Conservation (phyloP, 2,329 filamentous ascomycete genomes). For the Hirsutella minnesotensis region DNA sequence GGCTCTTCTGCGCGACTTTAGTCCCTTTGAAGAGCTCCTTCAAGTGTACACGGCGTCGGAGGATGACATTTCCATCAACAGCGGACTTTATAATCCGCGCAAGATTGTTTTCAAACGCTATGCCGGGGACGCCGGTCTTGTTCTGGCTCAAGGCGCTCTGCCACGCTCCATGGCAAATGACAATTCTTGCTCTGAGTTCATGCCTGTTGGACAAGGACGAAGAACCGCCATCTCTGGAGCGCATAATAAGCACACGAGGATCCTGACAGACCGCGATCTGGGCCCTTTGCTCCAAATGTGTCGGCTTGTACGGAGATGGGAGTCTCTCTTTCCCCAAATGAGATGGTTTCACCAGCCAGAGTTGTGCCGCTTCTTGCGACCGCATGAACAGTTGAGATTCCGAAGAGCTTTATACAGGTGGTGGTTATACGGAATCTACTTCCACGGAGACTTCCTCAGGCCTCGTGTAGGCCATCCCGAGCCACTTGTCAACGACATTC, state of each 20-base stretch:
- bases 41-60: constrained; percentile 31
- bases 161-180: neutral
- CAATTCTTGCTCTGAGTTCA: constrained; percentile 7
- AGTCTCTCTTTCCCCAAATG: constrained; percentile 28
- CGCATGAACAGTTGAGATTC: constrained; percentile 32
- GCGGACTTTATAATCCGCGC: constrained; percentile 25
- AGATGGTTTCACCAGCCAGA: constrained; percentile 34
- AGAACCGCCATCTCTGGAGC: constrained; percentile 5
- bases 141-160: constrained; percentile 7
- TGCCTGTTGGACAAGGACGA: constrained; percentile 10
- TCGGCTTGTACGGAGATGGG: constrained; percentile 24
- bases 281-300: constrained; percentile 21
- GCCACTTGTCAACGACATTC: constrained; percentile 25
- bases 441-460: constrained; percentile 31
- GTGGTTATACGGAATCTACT: constrained; percentile 42
- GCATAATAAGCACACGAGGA: constrained; percentile 10
- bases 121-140: constrained; percentile 17
- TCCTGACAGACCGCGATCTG: constrained; percentile 21
- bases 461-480: constrained; percentile 25
- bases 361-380: constrained; percentile 29
- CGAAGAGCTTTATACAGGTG: constrained; percentile 39
- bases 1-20: constrained; percentile 29
- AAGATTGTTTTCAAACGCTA: constrained; percentile 26
- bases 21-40: constrained; percentile 32
- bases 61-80: constrained; percentile 19